A percentile compares a stretch with the other conserved stretches of the same genome.
These are phyloP conservation scores for Geranium brycei DNA, from an alignment of 345 rosid species.

Conservation along the genomic window DNA sequence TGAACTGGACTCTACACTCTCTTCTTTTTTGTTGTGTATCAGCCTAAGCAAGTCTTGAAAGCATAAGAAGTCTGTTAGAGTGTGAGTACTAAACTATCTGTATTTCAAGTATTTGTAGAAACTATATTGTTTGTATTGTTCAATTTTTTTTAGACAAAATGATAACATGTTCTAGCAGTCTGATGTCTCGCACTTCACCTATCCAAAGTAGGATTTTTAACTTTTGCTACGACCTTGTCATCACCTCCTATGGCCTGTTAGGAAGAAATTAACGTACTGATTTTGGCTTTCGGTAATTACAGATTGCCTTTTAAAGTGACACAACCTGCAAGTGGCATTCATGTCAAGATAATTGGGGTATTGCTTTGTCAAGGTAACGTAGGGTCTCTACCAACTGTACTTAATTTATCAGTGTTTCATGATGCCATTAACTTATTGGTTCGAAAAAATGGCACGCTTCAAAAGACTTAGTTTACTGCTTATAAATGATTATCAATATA, in stretches of 20 bases:
- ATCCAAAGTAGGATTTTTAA: background rate
- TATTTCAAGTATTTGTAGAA: background rate
- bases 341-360: background rate
- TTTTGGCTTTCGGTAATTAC: background rate
- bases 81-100: background rate
- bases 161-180: background rate
- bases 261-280: background rate
- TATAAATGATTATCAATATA: background rate
- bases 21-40: no score
- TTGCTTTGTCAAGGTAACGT: background rate
- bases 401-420: background rate
- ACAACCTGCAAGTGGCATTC: background rate
- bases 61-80: no score
- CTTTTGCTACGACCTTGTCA: no score
- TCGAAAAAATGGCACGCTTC: background rate
- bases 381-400: background rate
- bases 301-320: background rate
- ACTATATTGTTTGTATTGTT: background rate
- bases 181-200: background rate
- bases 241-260: no score
- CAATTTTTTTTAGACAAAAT: background rate
- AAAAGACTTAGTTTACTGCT: background rate
- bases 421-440: background rate
- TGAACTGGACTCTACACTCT: no score
- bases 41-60: no score